A percentile compares a stretch with the other conserved stretches of the same genome.
Evolutionary conservation across 306 rosid genomes (phyloP).

Genomic region (Cicer pinnatifidum): DNA sequence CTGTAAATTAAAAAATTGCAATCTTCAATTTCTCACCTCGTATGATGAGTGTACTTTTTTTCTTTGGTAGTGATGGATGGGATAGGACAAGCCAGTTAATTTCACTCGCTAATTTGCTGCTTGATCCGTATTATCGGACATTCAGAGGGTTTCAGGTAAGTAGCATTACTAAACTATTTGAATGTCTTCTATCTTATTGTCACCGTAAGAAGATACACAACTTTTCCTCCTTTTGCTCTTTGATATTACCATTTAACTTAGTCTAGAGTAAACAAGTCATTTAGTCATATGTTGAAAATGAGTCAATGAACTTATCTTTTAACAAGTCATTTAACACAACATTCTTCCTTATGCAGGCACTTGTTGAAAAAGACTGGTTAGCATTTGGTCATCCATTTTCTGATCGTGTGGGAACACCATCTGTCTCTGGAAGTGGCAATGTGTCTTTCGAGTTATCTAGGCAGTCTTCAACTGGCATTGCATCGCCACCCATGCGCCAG

Average conservation of each 20-base stretch:
- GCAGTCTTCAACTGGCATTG: slow-evolving; percentile 71
- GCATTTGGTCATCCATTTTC: slow-evolving; percentile 98
- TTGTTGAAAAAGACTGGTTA: slow-evolving; percentile 95
- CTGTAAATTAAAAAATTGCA: not conserved
- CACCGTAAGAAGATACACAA: slow-evolving; percentile 3
- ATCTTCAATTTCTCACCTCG: slow-evolving; percentile 5
- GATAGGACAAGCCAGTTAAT: slow-evolving; percentile 96
- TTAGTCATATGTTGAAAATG: slow-evolving; percentile 30
- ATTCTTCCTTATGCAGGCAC: slow-evolving; percentile 65
- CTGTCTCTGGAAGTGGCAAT: slow-evolving; percentile 61
- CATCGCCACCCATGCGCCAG: slow-evolving; percentile 78
- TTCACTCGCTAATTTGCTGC: slow-evolving; percentile 87
- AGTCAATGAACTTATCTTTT: slow-evolving; percentile 27
- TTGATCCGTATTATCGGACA: slow-evolving; percentile 95
- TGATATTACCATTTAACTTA: slow-evolving; percentile 25
- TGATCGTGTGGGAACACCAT: slow-evolving; percentile 79
- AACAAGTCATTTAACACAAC: not conserved
- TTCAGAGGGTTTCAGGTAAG: slow-evolving; percentile 91
- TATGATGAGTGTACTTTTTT: slow-evolving; percentile 18
- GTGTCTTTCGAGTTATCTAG: slow-evolving; percentile 73
- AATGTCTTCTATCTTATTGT: slow-evolving; percentile 34
- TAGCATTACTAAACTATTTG: slow-evolving; percentile 29
- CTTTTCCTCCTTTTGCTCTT: slow-evolving; percentile 11
- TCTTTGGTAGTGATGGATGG: slow-evolving; percentile 88
- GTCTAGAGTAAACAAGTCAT: slow-evolving; percentile 27